Evolutionary conservation across 2,329 filamentous ascomycete genomes (phyloP).

Genomic region (Claviceps cyperi): DNA sequence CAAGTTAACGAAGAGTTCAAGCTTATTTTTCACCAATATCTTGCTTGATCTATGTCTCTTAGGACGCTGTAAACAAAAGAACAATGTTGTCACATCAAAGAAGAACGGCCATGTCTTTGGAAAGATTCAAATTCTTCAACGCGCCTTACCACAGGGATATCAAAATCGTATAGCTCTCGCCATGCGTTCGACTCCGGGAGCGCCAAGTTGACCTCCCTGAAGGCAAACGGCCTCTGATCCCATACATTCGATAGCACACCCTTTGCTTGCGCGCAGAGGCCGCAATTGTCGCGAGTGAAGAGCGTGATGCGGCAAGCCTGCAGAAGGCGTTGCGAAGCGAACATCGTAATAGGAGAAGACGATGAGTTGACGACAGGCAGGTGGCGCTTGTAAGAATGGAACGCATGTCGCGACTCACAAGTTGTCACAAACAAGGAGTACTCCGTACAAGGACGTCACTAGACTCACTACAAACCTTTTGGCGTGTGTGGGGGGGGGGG

Average conservation of each 20-base stretch:
- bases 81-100: neutral
- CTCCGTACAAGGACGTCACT: neutral
- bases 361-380: neutral
- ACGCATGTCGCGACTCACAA: no score
- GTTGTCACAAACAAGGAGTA: neutral
- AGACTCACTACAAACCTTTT: no score
- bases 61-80: neutral
- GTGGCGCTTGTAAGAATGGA: neutral
- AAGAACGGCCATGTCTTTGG: neutral
- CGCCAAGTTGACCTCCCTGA: slow-evolving; percentile 57
- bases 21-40: neutral
- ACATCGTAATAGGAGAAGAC: slow-evolving; percentile 26
- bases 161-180: slow-evolving; percentile 65
- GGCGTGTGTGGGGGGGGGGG: neutral
- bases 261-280: slow-evolving; percentile 55
- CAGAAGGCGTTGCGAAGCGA: slow-evolving; percentile 32
- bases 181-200: slow-evolving; percentile 46
- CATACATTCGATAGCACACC: slow-evolving; percentile 53
- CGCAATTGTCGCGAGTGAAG: slow-evolving; percentile 59
- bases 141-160: slow-evolving; percentile 56
- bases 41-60: neutral
- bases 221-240: slow-evolving; percentile 51
- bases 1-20: neutral
- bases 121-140: no score
- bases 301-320: slow-evolving; percentile 54